Percentiles rank a stretch among this genome's conserved stretches.
Conservation (phyloP, 371 early-diverging fungal genomes). For the Enterospora canceri region DNA sequence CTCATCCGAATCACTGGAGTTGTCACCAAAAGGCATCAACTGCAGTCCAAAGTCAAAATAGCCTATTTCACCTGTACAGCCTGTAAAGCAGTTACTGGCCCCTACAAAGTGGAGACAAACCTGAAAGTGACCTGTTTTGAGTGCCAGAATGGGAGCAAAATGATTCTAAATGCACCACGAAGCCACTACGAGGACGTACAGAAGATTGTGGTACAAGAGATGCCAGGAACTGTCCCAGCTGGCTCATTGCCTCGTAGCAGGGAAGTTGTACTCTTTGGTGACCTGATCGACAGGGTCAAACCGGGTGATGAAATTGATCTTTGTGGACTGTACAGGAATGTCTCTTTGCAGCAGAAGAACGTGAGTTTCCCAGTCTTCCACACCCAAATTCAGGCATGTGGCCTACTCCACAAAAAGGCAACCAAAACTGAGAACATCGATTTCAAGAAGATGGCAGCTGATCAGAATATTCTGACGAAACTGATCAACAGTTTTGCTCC, state of each 20-base stretch:
- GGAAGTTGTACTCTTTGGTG: slow-evolving; percentile 83
- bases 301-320: slow-evolving; percentile 96
- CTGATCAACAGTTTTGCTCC: slow-evolving; percentile 90
- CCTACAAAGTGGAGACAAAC: slow-evolving; percentile 78
- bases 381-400: slow-evolving; percentile 74
- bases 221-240: slow-evolving; percentile 85
- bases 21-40: slow-evolving; percentile 79
- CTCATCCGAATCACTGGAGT: slow-evolving; percentile 82
- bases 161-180: slow-evolving; percentile 67
- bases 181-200: slow-evolving; percentile 94
- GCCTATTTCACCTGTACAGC: slow-evolving; percentile 87
- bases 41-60: slow-evolving; percentile 86
- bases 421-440: slow-evolving; percentile 78
- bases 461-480: slow-evolving; percentile 67
- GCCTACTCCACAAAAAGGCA: slow-evolving; percentile 59
- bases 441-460: slow-evolving; percentile 66
- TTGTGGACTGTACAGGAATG: slow-evolving; percentile 87
- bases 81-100: slow-evolving; percentile 80
- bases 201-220: slow-evolving; percentile 86
- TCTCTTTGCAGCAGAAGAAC: slow-evolving; percentile 68
- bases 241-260: slow-evolving; percentile 86
- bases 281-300: slow-evolving; percentile 83
- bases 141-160: slow-evolving; percentile 83
- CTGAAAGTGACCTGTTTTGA: slow-evolving; percentile 66
- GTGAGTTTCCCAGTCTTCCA: slow-evolving; percentile 92